Evolutionary conservation across 805 yeast species (phyloP).

Genomic region (Brettanomyces custersianus): DNA sequence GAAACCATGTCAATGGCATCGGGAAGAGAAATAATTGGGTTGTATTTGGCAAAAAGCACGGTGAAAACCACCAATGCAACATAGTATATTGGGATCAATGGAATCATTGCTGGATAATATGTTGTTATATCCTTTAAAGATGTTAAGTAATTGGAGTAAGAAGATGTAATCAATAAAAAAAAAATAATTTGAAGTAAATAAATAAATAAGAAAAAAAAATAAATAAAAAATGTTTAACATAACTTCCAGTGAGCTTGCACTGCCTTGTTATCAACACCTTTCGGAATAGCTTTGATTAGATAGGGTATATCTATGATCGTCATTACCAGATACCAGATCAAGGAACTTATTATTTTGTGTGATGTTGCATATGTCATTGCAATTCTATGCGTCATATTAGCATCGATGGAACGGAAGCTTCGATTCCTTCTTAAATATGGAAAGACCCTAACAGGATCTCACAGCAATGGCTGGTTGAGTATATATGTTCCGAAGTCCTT

Average conservation of each 20-base stretch:
- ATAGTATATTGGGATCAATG: constrained; percentile 6
- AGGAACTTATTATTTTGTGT: too few relatives aligned
- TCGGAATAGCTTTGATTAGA: too few relatives aligned
- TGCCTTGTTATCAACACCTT: too few relatives aligned
- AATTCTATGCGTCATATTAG: constrained; percentile 6
- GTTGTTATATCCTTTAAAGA: neutral
- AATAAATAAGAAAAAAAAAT: too few relatives aligned
- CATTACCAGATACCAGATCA: too few relatives aligned
- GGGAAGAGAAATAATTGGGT: constrained; percentile 3
- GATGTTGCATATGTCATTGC: too few relatives aligned
- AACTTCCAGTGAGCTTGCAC: too few relatives aligned
- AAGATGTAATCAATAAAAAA: too few relatives aligned
- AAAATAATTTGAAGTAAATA: neutral
- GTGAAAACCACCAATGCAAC: constrained; percentile 5
- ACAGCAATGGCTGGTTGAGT: neutral
- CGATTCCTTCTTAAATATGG: constrained; percentile 11
- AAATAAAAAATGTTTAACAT: too few relatives aligned
- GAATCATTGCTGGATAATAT: constrained; percentile 4
- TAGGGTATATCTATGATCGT: too few relatives aligned
- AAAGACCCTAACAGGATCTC: constrained; percentile 5
- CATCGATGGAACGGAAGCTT: constrained; percentile 4
- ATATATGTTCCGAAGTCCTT: constrained; percentile 51
- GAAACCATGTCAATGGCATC: neutral
- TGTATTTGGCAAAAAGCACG: constrained; percentile 6
- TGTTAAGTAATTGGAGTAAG: neutral